These are phyloP conservation scores for Aspergillus nidulans DNA, from an alignment of 495 filamentous ascomycete species.

Conservation along the genomic window DNA sequence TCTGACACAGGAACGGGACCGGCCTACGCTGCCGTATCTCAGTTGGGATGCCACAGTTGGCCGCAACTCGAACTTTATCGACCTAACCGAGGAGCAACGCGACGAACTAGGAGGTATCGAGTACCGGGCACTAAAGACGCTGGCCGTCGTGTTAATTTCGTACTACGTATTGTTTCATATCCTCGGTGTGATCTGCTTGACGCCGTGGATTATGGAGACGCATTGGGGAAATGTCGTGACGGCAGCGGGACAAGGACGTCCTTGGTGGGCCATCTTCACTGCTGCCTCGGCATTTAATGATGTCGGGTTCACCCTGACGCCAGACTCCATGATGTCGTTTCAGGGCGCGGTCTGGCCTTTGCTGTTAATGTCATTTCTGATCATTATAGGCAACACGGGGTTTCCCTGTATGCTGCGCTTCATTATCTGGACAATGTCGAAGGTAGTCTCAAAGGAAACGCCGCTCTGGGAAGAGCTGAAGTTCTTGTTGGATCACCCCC, in stretches of 20 bases:
- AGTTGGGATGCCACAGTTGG: slow-evolving; percentile 91
- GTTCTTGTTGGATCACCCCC: slow-evolving; percentile 89
- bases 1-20: slow-evolving; percentile 40
- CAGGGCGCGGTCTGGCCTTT: slow-evolving; percentile 69
- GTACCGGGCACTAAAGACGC: slow-evolving; percentile 82
- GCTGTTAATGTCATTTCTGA: slow-evolving; percentile 70
- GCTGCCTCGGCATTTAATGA: slow-evolving; percentile 84
- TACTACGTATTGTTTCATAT: slow-evolving; percentile 77
- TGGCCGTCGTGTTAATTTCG: slow-evolving; percentile 67
- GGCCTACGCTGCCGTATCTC: slow-evolving; percentile 70
- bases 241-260: slow-evolving; percentile 54
- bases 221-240: slow-evolving; percentile 58
- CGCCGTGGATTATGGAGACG: slow-evolving; percentile 72
- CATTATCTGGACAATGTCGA: slow-evolving; percentile 73
- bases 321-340: slow-evolving; percentile 90
- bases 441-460: slow-evolving; percentile 52
- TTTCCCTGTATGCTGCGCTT: slow-evolving; percentile 92
- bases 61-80: slow-evolving; percentile 85
- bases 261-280: slow-evolving; percentile 93
- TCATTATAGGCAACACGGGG: slow-evolving; percentile 89
- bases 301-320: slow-evolving; percentile 79
- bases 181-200: slow-evolving; percentile 64
- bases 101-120: slow-evolving; percentile 94
- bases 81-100: slow-evolving; percentile 81
- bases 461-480: slow-evolving; percentile 80